Evolutionary conservation across 306 rosid genomes (phyloP), one percentile per base, ranked within the genome.

Genomic region (Cicer arietinum): DNA sequence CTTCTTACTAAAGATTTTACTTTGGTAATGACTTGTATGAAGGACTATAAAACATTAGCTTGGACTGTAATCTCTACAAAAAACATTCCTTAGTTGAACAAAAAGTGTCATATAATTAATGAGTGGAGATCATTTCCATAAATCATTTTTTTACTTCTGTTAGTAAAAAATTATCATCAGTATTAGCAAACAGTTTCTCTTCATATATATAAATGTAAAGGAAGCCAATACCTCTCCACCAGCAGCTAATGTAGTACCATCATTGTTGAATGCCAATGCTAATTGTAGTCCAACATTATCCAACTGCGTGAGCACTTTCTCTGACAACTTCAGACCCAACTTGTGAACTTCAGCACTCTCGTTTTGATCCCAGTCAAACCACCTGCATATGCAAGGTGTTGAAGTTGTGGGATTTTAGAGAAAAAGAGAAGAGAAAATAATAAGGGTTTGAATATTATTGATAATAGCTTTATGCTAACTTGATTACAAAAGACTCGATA

Each of bases 201-300:
- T 44, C 42, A 44, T 58, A 50, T 25, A 50, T 30, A 61, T 1
- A 39, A 73, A 79, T 51, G 71, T 52, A 58, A 74, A 75, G 80
- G 76, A 69, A 25, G 77, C 41, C 46, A 44, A 67, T 85, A 94
- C 99, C 92, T 90, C 96, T 16, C 95, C 96, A 74, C 99, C 97
- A 51, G 86, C 76, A 67, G 99, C 99, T 67, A 94, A 85, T 71
- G 69, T 61, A 40, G 97, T 87, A 61, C 99, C 97, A 22, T 86
- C 96, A 14, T 68, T 67, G 74, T 84, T 85, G 75, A 91, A 94
- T 53, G 88, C 85, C 85, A 94, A 77, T 6, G 99, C 95, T 65
- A 94, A 86, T 72, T 92, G 99, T 62, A 41, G 94, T 22, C 89
- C 97, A 83, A 88, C 92, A 75, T 88, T 84, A 74, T 82, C 81